phyloP scores from a whole-genome alignment of 495 filamentous ascomycete species.

The Penicillium tannophilum region DNA sequence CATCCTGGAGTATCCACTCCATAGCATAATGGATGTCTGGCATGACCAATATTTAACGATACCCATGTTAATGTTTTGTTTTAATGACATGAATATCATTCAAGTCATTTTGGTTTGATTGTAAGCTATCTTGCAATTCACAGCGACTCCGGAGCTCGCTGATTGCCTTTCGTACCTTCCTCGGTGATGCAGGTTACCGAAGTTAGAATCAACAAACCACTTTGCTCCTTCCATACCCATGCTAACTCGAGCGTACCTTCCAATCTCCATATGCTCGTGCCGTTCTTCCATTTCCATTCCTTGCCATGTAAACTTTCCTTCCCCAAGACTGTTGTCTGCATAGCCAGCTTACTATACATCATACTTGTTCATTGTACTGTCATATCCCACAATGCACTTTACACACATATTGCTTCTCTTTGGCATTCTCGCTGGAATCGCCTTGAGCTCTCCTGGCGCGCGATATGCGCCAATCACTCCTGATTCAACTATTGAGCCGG shows the following conservation, averaged over 20 bases:
- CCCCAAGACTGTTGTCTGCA: constrained; percentile 12
- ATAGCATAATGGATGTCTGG: constrained; percentile 6
- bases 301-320: constrained; percentile 10
- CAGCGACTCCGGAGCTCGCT: not conserved
- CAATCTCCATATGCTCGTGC: not conserved
- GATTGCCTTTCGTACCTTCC: not conserved
- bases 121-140: not conserved
- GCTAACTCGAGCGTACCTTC: not conserved
- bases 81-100: constrained; percentile 1
- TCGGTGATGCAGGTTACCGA: not conserved
- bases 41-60: constrained; percentile 23
- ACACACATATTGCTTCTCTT: constrained; percentile 17
- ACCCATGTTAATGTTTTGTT: constrained; percentile 27
- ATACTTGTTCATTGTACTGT: constrained; percentile 20
- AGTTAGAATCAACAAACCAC: not conserved
- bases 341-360: constrained; percentile 27
- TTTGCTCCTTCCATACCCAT: not conserved
- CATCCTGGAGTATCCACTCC: not conserved
- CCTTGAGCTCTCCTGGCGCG: not conserved
- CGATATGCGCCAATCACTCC: not conserved
- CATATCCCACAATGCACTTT: constrained; percentile 30
- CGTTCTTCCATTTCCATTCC: not conserved
- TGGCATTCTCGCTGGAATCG: constrained; percentile 10
- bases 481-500: not conserved
- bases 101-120: not conserved